A percentile compares a stretch with the other conserved stretches of the same genome.
Evolutionary conservation across 2,329 filamentous ascomycete genomes (phyloP).

Genomic region (Cercospora sojina): DNA sequence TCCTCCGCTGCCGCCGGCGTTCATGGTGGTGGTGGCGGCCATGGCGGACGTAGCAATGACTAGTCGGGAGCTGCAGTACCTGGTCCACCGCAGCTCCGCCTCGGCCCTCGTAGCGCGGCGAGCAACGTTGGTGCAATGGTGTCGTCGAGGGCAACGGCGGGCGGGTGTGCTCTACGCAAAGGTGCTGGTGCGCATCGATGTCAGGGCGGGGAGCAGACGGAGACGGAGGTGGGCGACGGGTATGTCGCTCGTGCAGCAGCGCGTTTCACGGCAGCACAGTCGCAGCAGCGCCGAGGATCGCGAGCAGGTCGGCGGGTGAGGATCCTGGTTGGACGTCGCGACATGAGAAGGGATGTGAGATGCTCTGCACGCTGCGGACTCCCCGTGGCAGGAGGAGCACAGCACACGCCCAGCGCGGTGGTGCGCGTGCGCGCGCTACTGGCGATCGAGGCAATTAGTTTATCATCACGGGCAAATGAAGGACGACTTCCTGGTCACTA

Average conservation of each 20-base stretch:
- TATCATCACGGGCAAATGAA: background rate
- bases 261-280: background rate
- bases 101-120: background rate
- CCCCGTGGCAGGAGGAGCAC: background rate
- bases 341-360: background rate
- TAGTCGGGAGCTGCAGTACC: background rate
- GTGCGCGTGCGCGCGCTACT: background rate
- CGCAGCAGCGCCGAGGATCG: background rate
- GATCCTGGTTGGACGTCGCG: background rate
- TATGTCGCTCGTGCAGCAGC: background rate
- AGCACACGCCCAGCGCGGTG: background rate
- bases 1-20: constrained; percentile 14
- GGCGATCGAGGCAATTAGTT: background rate
- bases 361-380: background rate
- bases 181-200: background rate
- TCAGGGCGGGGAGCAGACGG: background rate
- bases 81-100: background rate
- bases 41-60: background rate
- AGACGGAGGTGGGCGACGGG: background rate
- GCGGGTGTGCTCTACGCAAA: background rate
- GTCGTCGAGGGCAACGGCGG: background rate
- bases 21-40: constrained; percentile 14
- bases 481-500: background rate
- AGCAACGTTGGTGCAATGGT: background rate
- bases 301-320: background rate